A percentile compares a stretch with the other conserved stretches of the same genome.
Evolutionary conservation across 768 basidiomycete species (phyloP).

Genomic region (Phlegmacium glaucopus): DNA sequence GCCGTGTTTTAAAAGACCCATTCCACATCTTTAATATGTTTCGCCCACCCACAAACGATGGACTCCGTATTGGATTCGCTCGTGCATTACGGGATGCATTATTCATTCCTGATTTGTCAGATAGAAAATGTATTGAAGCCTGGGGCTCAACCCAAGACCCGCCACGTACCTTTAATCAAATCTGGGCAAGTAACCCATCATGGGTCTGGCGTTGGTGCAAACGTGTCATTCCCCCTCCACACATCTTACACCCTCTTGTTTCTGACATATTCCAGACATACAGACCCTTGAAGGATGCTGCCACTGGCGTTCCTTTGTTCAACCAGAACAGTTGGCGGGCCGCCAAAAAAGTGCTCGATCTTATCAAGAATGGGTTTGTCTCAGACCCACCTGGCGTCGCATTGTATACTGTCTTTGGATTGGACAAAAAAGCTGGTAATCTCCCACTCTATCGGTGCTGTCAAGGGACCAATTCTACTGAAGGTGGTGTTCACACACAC

Average conservation of each 20-base stretch:
- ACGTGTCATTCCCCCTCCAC: slow-evolving; percentile 28
- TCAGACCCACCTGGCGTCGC: slow-evolving; percentile 30
- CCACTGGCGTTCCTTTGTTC: slow-evolving; percentile 26
- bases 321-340: slow-evolving; percentile 24
- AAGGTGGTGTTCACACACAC: slow-evolving; percentile 34
- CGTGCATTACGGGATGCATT: slow-evolving; percentile 10
- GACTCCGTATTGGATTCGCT: slow-evolving; percentile 14
- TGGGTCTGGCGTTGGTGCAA: slow-evolving; percentile 26
- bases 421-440: slow-evolving; percentile 16
- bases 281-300: slow-evolving; percentile 31
- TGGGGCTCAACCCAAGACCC: slow-evolving; percentile 11
- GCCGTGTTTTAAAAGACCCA: slow-evolving; percentile 25
- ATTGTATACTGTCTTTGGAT: slow-evolving; percentile 17
- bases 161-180: slow-evolving; percentile 9
- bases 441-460: slow-evolving; percentile 24
- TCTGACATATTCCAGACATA: slow-evolving; percentile 24
- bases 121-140: slow-evolving; percentile 16
- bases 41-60: slow-evolving; percentile 20
- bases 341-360: slow-evolving; percentile 24
- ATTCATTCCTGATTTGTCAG: slow-evolving; percentile 12
- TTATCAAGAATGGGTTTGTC: slow-evolving; percentile 21
- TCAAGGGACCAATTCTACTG: slow-evolving; percentile 29
- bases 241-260: slow-evolving; percentile 24
- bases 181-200: slow-evolving; percentile 3
- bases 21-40: slow-evolving; percentile 29